Evolutionary conservation across 495 filamentous ascomycete genomes (phyloP).

Genomic region (Podospora fimiseda): DNA sequence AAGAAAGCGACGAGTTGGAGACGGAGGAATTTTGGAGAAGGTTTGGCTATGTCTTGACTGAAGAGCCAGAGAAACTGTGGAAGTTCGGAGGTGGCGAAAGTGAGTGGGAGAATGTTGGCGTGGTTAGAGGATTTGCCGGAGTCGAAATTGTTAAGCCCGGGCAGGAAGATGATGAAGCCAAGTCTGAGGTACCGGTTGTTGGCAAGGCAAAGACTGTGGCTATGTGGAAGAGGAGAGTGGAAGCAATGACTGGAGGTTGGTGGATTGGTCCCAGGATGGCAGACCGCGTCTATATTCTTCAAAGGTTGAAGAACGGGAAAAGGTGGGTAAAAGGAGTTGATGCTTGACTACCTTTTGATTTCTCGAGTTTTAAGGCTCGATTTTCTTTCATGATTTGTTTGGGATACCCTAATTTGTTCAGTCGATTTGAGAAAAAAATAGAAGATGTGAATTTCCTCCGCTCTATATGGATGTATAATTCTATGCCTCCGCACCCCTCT

Average conservation of each 20-base stretch:
- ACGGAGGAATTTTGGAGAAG: slow-evolving; percentile 66
- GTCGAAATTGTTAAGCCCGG: slow-evolving; percentile 55
- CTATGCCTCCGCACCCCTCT: background rate
- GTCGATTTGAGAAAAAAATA: too few relatives aligned
- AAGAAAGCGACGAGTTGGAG: slow-evolving; percentile 48
- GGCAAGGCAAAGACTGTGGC: slow-evolving; percentile 29
- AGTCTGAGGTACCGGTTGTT: slow-evolving; percentile 17
- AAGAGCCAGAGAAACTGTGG: slow-evolving; percentile 47
- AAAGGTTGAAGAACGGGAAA: slow-evolving; percentile 29
- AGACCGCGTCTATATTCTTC: slow-evolving; percentile 53
- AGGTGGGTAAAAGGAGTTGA: slow-evolving; percentile 8
- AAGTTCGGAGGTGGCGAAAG: slow-evolving; percentile 35
- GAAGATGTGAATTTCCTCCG: too few relatives aligned
- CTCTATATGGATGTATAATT: too few relatives aligned
- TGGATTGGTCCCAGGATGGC: slow-evolving; percentile 58
- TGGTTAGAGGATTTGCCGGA: slow-evolving; percentile 65
- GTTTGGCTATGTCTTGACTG: slow-evolving; percentile 77
- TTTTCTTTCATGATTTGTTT: too few relatives aligned
- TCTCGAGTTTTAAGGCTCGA: background rate
- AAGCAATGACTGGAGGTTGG: slow-evolving; percentile 48
- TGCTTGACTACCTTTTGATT: background rate
- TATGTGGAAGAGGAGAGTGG: slow-evolving; percentile 25
- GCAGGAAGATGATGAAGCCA: slow-evolving; percentile 18
- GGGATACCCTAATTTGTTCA: too few relatives aligned
- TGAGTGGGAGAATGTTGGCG: slow-evolving; percentile 64